Evolutionary conservation across 768 basidiomycete genomes (phyloP).

Genomic region (Agaricus sinodeliciosus): DNA sequence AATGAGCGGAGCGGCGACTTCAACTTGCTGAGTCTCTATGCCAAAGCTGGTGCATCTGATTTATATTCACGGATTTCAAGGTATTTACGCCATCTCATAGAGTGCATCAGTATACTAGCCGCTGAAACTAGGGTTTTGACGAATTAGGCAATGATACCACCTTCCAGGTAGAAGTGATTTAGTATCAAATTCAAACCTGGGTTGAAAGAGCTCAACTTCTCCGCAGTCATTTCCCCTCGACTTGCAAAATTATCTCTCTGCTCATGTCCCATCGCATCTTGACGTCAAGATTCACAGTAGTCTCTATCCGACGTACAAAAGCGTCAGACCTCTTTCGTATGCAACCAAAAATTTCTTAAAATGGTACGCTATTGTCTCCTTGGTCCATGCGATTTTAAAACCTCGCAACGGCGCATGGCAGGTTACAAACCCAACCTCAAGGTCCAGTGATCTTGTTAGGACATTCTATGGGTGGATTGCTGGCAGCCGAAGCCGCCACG

Average conservation of each 20-base stretch:
- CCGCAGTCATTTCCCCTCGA: slow-evolving; percentile 49
- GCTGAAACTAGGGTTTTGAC: not conserved
- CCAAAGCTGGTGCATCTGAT: slow-evolving; percentile 38
- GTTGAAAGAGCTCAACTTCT: not conserved
- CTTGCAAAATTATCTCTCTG: slow-evolving; percentile 36
- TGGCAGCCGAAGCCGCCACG: slow-evolving; percentile 50
- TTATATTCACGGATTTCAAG: slow-evolving; percentile 55
- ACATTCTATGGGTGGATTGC: slow-evolving; percentile 58
- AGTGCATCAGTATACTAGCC: not conserved
- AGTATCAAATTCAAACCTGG: not conserved
- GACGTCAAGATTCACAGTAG: slow-evolving; percentile 37
- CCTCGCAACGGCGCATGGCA: slow-evolving; percentile 15
- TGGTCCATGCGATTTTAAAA: not conserved
- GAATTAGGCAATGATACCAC: slow-evolving; percentile 47
- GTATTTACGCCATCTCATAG: slow-evolving; percentile 19
- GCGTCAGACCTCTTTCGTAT: slow-evolving; percentile 41
- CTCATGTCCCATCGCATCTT: slow-evolving; percentile 26
- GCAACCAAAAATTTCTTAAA: slow-evolving; percentile 48
- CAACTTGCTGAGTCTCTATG: slow-evolving; percentile 5
- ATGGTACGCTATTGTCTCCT: slow-evolving; percentile 32
- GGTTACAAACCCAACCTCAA: slow-evolving; percentile 48
- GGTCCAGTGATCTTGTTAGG: slow-evolving; percentile 50
- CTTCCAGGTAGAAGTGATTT: slow-evolving; percentile 36
- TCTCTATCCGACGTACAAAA: slow-evolving; percentile 57
- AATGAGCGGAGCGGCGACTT: too few relatives aligned